Evolutionary conservation across 1,284 basidiomycete genomes (phyloP), one percentile per base, ranked within the genome.

Genomic region (Flammula alnicola): DNA sequence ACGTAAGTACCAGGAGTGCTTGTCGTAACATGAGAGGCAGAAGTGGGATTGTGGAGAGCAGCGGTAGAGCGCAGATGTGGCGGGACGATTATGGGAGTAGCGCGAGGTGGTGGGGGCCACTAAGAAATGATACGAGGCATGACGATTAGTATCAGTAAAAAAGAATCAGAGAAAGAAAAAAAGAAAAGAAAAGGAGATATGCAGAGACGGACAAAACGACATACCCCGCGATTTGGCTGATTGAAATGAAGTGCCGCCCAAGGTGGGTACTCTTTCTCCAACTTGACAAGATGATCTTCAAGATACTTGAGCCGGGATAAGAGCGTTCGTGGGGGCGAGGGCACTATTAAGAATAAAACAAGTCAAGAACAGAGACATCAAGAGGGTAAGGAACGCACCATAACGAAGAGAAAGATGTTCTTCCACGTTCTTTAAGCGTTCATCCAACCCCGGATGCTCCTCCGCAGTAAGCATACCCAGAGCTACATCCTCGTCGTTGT

Each of bases 201-300:
- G 19, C 22, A 31, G 11, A 48, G 19, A 42, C n/a, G n/a, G n/a
- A n/a, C n/a, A n/a, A n/a, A n/a, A n/a, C n/a, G n/a, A 77, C 86
- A 43, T 70, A 91, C 89, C 14, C 84, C 86, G 49, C 89, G 81
- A 61, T 81, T 78, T 3, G 89, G 88, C 61, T 91, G 88, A 53
- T 86, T 89, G 63, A 91, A 91, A 62, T 91, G 88, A 17, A 91
- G 69, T 7, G 88, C 88, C 0, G 88, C 87, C 88, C 88, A 91
- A 3, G 88, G 86, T 2, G 88, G 88, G 59, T 88, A 88, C 45
- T 91, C 86, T 59, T 79, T 85, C 63, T 91, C 88, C 1, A 91
- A 70, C 42, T 76, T 75, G 29, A 86, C 75, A 49, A 91, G 77
- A 59, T 91, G 87, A 31, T 89, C 85, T 65, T 91, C 88, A 2